Conservation (phyloP, 2,329 filamentous ascomycete genomes). For the Colletotrichum sp. region DNA sequence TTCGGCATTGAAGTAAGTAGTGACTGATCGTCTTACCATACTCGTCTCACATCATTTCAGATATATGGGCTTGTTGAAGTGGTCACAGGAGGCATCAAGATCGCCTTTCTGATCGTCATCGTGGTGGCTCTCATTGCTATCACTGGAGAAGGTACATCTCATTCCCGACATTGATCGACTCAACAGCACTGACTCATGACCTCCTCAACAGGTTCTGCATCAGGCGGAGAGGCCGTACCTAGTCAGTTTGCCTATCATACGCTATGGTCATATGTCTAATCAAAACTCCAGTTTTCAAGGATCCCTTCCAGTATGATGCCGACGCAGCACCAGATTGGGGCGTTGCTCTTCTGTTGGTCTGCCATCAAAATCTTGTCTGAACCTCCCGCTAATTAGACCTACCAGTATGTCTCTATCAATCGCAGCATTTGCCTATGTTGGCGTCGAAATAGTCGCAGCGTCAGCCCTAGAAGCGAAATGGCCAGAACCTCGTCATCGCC, state of each 20-base stretch:
- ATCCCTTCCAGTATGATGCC: slow-evolving; percentile 18
- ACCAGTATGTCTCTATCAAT: slow-evolving; percentile 32
- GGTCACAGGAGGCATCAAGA: slow-evolving; percentile 26
- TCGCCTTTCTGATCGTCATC: slow-evolving; percentile 26
- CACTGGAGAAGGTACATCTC: neutral
- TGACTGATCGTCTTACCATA: accelerated
- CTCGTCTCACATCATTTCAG: slow-evolving; percentile 3
- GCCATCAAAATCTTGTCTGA: neutral
- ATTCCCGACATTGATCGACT: neutral
- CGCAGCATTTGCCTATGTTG: slow-evolving; percentile 36
- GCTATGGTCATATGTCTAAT: neutral
- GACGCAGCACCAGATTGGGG: slow-evolving; percentile 26
- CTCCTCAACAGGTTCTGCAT: neutral
- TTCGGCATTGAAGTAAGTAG: neutral
- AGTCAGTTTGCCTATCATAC: neutral
- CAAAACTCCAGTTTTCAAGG: neutral
- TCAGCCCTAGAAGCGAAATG: slow-evolving; percentile 34
- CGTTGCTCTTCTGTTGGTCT: slow-evolving; percentile 27
- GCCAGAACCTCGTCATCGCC: slow-evolving; percentile 15
- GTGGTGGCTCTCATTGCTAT: slow-evolving; percentile 22
- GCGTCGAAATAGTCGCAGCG: slow-evolving; percentile 35
- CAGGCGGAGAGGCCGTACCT: neutral
- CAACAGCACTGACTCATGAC: neutral
- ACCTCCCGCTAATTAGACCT: neutral
- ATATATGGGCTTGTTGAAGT: slow-evolving; percentile 33